Conservation (phyloP, 2,329 filamentous ascomycete genomes). For the Fusarium protoensiforme region DNA sequence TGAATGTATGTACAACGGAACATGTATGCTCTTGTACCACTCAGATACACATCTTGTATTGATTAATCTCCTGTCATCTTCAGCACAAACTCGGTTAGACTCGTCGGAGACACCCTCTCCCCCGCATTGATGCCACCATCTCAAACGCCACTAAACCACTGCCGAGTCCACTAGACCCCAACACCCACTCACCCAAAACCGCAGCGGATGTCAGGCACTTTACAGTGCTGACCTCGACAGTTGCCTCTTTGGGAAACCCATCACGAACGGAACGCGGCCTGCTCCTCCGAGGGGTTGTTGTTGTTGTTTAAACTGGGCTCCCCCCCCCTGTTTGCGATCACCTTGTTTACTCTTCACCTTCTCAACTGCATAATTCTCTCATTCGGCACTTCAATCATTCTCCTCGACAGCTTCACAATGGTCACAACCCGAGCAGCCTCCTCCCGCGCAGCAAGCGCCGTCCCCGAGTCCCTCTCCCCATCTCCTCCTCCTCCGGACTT, state of each 20-base stretch:
- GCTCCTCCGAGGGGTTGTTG: neutral
- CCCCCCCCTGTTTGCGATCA: neutral
- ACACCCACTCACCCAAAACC: neutral
- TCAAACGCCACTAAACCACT: neutral
- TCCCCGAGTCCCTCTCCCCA: conserved; percentile 33
- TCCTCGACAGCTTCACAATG: conserved; percentile 40
- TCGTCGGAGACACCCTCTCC: neutral
- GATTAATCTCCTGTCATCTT: neutral
- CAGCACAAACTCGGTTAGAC: neutral
- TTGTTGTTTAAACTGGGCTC: neutral
- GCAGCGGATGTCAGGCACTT: neutral
- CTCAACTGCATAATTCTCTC: neutral
- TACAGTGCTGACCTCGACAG: neutral
- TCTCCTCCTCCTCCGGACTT: conserved; percentile 6
- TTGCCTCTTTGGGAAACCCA: conserved; percentile 19
- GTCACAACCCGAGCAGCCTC: conserved; percentile 53
- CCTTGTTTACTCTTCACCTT: neutral
- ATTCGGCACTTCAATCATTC: neutral
- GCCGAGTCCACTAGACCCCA: conserved; percentile 20
- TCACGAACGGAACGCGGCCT: neutral
- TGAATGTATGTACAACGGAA: neutral
- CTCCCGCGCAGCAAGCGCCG: conserved; percentile 46
- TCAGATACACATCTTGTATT: neutral
- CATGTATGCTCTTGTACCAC: neutral
- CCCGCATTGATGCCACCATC: conserved; percentile 3